Conservation (phyloP, 345 rosid species). For the Orychophragmus violaceus region DNA sequence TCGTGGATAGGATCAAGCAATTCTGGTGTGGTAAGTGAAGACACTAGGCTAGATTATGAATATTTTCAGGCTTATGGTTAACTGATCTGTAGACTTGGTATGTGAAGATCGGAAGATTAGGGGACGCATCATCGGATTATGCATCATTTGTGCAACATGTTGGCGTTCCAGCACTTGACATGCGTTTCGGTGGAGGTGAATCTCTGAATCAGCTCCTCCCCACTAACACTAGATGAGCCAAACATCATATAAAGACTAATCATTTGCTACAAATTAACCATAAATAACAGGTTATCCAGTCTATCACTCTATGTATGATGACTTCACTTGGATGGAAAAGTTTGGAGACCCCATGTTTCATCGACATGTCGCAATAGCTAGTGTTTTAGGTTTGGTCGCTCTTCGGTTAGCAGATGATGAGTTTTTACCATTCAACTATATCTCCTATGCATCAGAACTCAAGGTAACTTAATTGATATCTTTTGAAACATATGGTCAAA, state of each 20-base stretch:
- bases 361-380: conserved; percentile 77
- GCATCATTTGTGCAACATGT: conserved; percentile 78
- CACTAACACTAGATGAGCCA: not conserved
- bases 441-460: conserved; percentile 60
- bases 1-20: conserved; percentile 46
- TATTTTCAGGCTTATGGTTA: not conserved
- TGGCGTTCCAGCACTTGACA: conserved; percentile 62
- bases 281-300: conserved; percentile 67
- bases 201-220: not conserved
- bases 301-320: conserved; percentile 85
- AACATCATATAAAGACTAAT: conserved; percentile 9
- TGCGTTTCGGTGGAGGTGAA: conserved; percentile 57
- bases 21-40: conserved; percentile 42
- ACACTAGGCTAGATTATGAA: too few species aligned
- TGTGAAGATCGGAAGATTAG: conserved; percentile 58
- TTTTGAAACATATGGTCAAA: not conserved
- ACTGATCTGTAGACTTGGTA: conserved; percentile 1
- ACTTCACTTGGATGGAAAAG: conserved; percentile 73
- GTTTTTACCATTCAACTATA: conserved; percentile 64
- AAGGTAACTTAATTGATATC: conserved; percentile 46
- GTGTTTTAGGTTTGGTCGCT: conserved; percentile 68
- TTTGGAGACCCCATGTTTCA: conserved; percentile 74
- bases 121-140: conserved; percentile 66
- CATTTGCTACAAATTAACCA: too few species aligned
- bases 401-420: conserved; percentile 75